These are phyloP conservation scores for Tolypocladium inflatum DNA, from an alignment of 2,329 filamentous ascomycete genomes.

Conservation along the genomic window DNA sequence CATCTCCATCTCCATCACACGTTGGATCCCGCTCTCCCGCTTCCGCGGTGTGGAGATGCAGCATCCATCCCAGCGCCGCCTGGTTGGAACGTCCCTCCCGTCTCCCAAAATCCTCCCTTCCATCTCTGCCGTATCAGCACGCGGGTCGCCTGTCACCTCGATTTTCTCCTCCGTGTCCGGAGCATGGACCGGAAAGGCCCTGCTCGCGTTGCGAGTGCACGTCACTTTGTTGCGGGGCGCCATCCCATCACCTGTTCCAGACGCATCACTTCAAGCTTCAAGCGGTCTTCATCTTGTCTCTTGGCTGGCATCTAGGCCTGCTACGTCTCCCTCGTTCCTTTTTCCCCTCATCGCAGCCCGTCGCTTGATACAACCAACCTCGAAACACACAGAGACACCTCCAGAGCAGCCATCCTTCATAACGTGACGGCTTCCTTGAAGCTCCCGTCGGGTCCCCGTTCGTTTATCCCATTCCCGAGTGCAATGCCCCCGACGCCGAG, in stretches of 20 bases:
- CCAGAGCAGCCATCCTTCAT: not conserved
- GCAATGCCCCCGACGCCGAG: not conserved
- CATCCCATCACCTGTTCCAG: too few relatives aligned
- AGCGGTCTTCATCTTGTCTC: not conserved
- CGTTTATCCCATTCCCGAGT: not conserved
- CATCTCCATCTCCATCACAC: too few relatives aligned
- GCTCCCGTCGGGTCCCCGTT: not conserved
- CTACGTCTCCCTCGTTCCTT: not conserved
- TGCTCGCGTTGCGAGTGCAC: not conserved
- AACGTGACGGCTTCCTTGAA: not conserved
- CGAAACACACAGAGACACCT: not conserved
- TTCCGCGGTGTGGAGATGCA: not conserved
- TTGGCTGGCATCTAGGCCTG: not conserved
- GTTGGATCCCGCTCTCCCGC: constrained; percentile 6
- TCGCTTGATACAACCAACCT: not conserved
- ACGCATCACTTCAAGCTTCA: not conserved
- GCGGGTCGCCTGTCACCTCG: not conserved
- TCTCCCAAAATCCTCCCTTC: not conserved
- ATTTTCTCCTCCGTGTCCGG: too few relatives aligned
- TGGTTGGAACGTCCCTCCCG: not conserved
- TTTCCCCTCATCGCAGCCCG: not conserved
- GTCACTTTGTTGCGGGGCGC: not conserved
- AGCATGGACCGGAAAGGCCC: too few relatives aligned
- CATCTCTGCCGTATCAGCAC: not conserved
- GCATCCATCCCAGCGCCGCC: not conserved